A percentile compares a stretch with the other conserved stretches of the same genome.
Evolutionary conservation across 2,329 filamentous ascomycete species (phyloP).

Genomic region (Aspergillus nomiae): DNA sequence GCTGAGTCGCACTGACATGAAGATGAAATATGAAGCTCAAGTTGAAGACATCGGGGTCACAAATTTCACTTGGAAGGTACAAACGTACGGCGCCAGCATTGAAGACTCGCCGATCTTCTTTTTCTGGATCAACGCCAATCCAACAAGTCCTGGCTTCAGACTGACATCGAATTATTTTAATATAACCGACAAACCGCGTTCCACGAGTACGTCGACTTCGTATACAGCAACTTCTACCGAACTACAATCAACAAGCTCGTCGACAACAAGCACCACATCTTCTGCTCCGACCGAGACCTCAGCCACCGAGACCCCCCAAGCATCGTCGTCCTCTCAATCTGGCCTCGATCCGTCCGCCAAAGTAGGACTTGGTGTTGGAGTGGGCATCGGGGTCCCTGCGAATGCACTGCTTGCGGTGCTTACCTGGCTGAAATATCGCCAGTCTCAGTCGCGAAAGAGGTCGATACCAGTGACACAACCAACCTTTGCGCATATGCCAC

Average conservation of each 20-base stretch:
- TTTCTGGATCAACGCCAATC: conserved; percentile 20
- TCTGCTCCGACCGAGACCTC: background rate
- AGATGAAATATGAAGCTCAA: conserved; percentile 15
- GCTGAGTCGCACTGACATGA: background rate
- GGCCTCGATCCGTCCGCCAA: conserved; percentile 7
- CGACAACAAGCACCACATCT: background rate
- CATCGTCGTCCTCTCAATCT: background rate
- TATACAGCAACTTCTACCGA: background rate
- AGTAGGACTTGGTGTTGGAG: conserved; percentile 15
- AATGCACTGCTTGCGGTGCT: conserved; percentile 8
- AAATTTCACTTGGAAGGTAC: conserved; percentile 22
- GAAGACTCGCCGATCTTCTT: conserved; percentile 21
- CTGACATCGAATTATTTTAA: conserved; percentile 20
- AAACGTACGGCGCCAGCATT: conserved; percentile 17
- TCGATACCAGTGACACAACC: background rate
- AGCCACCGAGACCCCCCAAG: background rate
- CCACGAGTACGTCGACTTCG: background rate
- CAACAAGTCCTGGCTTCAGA: conserved; percentile 7
- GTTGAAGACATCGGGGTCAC: conserved; percentile 2
- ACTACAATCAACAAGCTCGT: background rate
- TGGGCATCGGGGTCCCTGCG: conserved; percentile 14
- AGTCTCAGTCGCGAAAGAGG: background rate
- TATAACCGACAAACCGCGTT: conserved; percentile 14
- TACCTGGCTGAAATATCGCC: conserved; percentile 7
- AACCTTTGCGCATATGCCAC: background rate